Evolutionary conservation across 176 grass and related monocot genomes (phyloP), one percentile per base, ranked within the genome.

Genomic region (Lolium perenne): DNA sequence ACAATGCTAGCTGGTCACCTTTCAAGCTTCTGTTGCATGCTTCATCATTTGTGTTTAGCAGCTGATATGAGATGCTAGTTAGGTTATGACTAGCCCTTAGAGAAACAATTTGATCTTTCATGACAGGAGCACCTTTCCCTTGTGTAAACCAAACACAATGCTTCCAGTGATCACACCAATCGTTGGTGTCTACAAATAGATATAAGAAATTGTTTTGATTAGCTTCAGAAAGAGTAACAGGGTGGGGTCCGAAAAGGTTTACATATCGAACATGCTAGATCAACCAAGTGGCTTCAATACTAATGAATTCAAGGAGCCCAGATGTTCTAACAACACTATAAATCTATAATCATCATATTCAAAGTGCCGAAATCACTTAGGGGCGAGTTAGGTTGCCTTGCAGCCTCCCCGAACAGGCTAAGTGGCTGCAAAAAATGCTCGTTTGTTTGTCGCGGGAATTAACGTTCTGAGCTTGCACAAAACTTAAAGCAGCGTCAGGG

Each of bases 131-230:
- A 43, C 91, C 80, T 65, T 56, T 81, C 22, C 85, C 91, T 78
- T 86, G 81, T 87, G 88, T 89, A 74, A 95, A 95, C 95, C 95
- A 98, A 82, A 98, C 80, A 90, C 95, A 98, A 38, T 98, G 93
- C 86, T 98, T 98, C 95, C 95, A 98, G 48, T 98, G 95, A 77
- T 98, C 87, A 72, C 95, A 98, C 95, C 95, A 98, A 78, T 92
- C 84, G 67, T 90, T 88, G 32, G 40, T 82, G 78, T 82, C 95
- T 95, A 74, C 35, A 45, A 73, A 91, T 83, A 12, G 49, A 89
- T 38, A 9, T 23, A n/a, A 61, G 8, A 47, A 51, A 80, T 62
- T n/a, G 1, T 8, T 75, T 81, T 69, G 71, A 86, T 18, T 74
- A 71, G 13, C 26, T 80, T 47, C 49, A 76, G 46, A 60, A 68